A percentile compares a stretch with the other conserved stretches of the same genome.
These are phyloP conservation scores for Chlorella sp. DNA, from an alignment of 139 green algal species.

Conservation along the genomic window DNA sequence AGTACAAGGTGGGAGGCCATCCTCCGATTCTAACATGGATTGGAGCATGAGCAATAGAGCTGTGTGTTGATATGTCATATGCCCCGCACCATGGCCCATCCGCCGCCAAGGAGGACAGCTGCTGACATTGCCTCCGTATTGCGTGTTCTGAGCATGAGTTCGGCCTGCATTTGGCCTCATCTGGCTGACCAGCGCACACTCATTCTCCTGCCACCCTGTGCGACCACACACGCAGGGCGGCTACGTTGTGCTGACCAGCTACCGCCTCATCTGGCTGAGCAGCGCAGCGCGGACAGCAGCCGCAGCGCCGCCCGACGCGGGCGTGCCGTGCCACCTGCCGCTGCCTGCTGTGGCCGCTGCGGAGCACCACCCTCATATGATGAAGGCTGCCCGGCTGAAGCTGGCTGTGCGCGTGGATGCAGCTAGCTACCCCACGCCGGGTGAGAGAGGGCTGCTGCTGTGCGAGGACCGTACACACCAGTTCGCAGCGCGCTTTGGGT, in stretches of 20 bases:
- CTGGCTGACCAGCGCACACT: background rate
- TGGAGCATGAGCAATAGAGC: too few relatives aligned
- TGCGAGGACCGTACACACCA: too few relatives aligned
- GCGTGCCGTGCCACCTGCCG: conserved; percentile 43
- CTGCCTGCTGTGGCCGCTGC: conserved; percentile 27
- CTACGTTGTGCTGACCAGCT: conserved; percentile 40
- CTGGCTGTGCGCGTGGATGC: conserved; percentile 37
- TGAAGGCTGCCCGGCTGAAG: conserved; percentile 34
- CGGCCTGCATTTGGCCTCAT: background rate
- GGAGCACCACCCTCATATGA: conserved; percentile 17
- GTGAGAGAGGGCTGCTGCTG: background rate
- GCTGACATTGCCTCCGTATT: background rate
- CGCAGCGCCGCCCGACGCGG: background rate
- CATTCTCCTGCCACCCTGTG: background rate
- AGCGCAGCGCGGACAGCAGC: background rate
- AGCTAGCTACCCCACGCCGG: conserved; percentile 21
- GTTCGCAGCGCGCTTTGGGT: too few relatives aligned
- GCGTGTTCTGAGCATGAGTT: too few relatives aligned
- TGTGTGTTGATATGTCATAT: too few relatives aligned
- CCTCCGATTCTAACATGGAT: too few relatives aligned
- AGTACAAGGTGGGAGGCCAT: conserved; percentile 33
- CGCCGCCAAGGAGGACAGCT: background rate
- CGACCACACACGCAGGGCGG: too few relatives aligned
- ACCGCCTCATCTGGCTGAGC: conserved; percentile 42
- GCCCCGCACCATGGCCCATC: too few relatives aligned